Conservation (phyloP, 208 protist species). For the Phytomonas sp. region DNA sequence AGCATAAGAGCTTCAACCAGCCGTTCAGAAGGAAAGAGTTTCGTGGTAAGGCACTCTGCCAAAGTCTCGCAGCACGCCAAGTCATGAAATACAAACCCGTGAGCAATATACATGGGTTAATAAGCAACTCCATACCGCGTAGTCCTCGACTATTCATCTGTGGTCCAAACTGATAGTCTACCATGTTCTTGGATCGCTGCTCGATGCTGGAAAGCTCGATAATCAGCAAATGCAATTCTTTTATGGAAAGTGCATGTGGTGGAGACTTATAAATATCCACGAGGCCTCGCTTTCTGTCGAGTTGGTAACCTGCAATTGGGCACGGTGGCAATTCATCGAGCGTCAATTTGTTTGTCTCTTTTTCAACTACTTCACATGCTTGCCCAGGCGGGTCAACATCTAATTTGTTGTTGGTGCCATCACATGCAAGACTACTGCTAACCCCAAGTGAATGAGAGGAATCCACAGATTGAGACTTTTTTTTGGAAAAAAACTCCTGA, state of each 20-base stretch:
- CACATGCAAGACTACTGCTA: neutral
- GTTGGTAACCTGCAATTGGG: constrained; percentile 55
- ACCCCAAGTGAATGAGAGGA: neutral
- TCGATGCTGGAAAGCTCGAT: constrained; percentile 48
- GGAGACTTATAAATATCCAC: constrained; percentile 31
- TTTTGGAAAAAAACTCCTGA: neutral
- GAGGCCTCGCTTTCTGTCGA: constrained; percentile 29
- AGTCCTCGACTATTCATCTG: constrained; percentile 41
- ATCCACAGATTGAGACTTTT: neutral
- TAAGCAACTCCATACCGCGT: constrained; percentile 46
- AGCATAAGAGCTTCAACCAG: constrained; percentile 24
- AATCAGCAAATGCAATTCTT: constrained; percentile 40
- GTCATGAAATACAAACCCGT: constrained; percentile 61
- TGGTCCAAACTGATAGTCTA: constrained; percentile 38
- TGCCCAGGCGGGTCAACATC: neutral
- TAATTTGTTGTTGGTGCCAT: neutral
- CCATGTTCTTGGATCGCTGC: constrained; percentile 48
- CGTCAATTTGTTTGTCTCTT: neutral
- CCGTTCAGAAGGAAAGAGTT: constrained; percentile 50
- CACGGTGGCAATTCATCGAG: constrained; percentile 27
- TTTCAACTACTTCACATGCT: neutral
- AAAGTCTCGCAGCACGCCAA: constrained; percentile 58
- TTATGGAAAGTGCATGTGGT: constrained; percentile 23
- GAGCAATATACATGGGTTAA: constrained; percentile 52
- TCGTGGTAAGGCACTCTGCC: constrained; percentile 44